phyloP scores from a whole-genome alignment of 805 yeast genomes.

The Saccharomyces jurei region DNA sequence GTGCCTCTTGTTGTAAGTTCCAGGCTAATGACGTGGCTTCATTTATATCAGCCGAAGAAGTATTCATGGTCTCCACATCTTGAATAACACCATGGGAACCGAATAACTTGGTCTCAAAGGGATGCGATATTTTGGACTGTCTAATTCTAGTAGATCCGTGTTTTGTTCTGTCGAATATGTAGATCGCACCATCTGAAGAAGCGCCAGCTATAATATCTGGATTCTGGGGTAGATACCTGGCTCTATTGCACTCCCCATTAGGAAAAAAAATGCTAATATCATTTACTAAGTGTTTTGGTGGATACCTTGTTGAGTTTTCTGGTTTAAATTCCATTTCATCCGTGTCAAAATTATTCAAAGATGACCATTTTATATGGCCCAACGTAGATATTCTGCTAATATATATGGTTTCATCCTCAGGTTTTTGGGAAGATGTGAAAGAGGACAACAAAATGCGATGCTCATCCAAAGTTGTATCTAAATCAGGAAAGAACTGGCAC shows the following conservation, averaged over 20 bases:
- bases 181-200: constrained; percentile 56
- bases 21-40: constrained; percentile 72
- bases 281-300: constrained; percentile 20
- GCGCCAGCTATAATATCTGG: constrained; percentile 74
- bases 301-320: constrained; percentile 24
- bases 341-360: constrained; percentile 31
- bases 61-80: constrained; percentile 15
- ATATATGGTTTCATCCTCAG: constrained; percentile 29
- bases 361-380: constrained; percentile 27
- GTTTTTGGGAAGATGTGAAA: constrained; percentile 30
- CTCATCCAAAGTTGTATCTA: constrained; percentile 21
- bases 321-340: constrained; percentile 33
- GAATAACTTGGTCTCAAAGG: constrained; percentile 15
- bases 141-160: constrained; percentile 43
- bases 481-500: constrained; percentile 57
- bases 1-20: constrained; percentile 59
- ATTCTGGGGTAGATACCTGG: constrained; percentile 74
- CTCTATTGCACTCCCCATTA: constrained; percentile 57
- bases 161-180: constrained; percentile 75
- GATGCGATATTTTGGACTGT: constrained; percentile 6
- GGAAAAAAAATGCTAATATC: constrained; percentile 27
- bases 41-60: constrained; percentile 19
- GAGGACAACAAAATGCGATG: constrained; percentile 27
- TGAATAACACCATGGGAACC: constrained; percentile 2
- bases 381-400: constrained; percentile 25